Evolutionary conservation across 1,284 basidiomycete genomes (phyloP), one percentile per base, ranked within the genome.

Genomic region (Heterobasidion occidentale): DNA sequence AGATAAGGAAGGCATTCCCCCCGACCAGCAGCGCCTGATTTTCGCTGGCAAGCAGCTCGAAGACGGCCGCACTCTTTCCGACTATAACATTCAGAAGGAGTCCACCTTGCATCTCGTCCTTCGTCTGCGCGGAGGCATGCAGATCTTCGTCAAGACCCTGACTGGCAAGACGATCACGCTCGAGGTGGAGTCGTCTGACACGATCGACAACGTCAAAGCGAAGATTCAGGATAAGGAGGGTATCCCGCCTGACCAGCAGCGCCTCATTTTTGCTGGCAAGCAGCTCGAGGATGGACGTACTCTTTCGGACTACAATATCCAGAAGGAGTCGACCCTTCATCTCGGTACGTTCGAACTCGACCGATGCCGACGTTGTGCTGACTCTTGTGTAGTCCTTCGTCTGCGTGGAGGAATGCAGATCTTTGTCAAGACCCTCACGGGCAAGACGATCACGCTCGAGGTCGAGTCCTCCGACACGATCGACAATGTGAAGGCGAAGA

Each of bases 391-490:
- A 71, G 84, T 86, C 7, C 80, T 86, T 51, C 84, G 84, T 70
- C 77, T 86, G 0, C 83, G 83, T 64, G 83, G 83, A 53, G 83
- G 83, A 3, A 90, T 90, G 89, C 88, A 90, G 73, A 90, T 91
- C 67, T 91, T 92, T 68, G 88, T 91, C 35, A 91, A 91, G 75
- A 86, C 83, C 60, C 90, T 98, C 64, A 98, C 95, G 80, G 95
- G 96, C 73, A 98, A 98, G 82, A 97, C 94, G 64, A 96, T 97
- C 81, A 96, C 94, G 68, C 90, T 96, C 71, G 94, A 97, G 82
- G 94, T 96, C 63, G 93, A 96, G 77, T 94, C 92, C 61, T 93
- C 90, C 60, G 93, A 96, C 79, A 95, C 94, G 62, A 95, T 97
- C 76, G 94, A 98, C 81, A 96, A 96, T 83, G 93, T 95, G 77